phyloP scores from a whole-genome alignment of 1,284 basidiomycete species.

The Vanrija sp. region DNA sequence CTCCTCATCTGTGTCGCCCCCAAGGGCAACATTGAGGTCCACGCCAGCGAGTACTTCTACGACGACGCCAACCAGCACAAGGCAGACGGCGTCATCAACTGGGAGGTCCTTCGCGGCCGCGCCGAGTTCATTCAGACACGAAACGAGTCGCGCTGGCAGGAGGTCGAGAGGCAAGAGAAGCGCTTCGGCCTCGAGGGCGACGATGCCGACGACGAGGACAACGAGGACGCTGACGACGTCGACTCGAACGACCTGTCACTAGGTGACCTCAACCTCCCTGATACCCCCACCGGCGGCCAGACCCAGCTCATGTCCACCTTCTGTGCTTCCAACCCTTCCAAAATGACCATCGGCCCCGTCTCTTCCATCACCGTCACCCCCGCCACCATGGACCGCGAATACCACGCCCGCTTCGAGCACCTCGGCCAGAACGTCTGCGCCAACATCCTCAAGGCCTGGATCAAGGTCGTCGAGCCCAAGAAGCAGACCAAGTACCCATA shows the following conservation, averaged over 20 bases:
- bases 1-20: constrained; percentile 55
- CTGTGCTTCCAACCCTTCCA: constrained; percentile 19
- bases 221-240: constrained; percentile 25
- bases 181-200: constrained; percentile 32
- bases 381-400: constrained; percentile 36
- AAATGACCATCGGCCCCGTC: constrained; percentile 26
- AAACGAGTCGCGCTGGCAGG: constrained; percentile 20
- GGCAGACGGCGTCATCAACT: constrained; percentile 32
- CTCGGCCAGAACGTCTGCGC: constrained; percentile 55
- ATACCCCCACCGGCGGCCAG: constrained; percentile 1
- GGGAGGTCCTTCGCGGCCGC: constrained; percentile 20
- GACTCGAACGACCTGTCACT: constrained; percentile 22
- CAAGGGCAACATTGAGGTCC: constrained; percentile 54
- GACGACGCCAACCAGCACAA: constrained; percentile 32
- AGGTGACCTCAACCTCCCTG: constrained; percentile 3
- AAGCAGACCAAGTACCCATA: constrained; percentile 56
- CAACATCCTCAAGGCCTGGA: constrained; percentile 54
- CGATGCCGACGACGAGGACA: constrained; percentile 28
- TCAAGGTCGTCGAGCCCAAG: constrained; percentile 56
- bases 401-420: constrained; percentile 42
- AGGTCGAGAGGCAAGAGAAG: constrained; percentile 38
- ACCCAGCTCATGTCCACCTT: constrained; percentile 26
- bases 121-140: constrained; percentile 11
- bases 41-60: constrained; percentile 49
- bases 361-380: constrained; percentile 31